Conservation (phyloP, 352 stramenopile genomes). For the Phytophthora nicotianae region DNA sequence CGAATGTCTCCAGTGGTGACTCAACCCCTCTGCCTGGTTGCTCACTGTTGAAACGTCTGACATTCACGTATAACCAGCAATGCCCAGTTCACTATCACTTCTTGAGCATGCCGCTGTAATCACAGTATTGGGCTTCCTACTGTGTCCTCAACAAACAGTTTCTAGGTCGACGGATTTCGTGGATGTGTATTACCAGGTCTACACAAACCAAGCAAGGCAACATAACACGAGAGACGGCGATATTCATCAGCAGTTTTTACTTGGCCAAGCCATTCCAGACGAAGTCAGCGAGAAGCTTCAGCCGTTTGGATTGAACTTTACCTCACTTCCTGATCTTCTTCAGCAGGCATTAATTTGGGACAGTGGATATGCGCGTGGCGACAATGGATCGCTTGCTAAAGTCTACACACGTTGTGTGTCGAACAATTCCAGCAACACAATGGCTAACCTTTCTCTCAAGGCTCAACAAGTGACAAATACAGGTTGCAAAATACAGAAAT, state of each 20-base stretch:
- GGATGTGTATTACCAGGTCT: constrained; percentile 30
- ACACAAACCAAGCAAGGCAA: constrained; percentile 11
- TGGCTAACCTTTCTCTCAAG: constrained; percentile 22
- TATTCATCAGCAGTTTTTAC: not conserved
- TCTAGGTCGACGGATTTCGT: constrained; percentile 25
- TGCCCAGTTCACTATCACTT: not conserved
- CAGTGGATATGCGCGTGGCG: constrained; percentile 31
- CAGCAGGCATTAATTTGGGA: constrained; percentile 48
- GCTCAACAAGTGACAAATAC: constrained; percentile 3
- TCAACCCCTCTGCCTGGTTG: not conserved
- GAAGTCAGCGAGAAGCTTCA: constrained; percentile 28
- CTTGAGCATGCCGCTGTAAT: not conserved
- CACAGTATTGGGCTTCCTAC: not conserved
- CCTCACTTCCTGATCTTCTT: constrained; percentile 28
- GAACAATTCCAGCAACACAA: constrained; percentile 6
- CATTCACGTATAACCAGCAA: constrained; percentile 4
- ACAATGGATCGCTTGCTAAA: constrained; percentile 19
- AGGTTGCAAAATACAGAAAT: constrained; percentile 15
- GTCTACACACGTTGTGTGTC: constrained; percentile 32
- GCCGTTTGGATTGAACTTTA: constrained; percentile 27
- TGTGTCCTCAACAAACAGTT: not conserved
- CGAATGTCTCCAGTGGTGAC: constrained; percentile 2
- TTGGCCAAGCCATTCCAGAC: constrained; percentile 18
- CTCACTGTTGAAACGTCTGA: constrained; percentile 13
- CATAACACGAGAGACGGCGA: not conserved